Percentiles rank a stretch among this genome's conserved stretches.
Evolutionary conservation across 1,284 basidiomycete species (phyloP).

Genomic region (Trichosporon coremiiforme): DNA sequence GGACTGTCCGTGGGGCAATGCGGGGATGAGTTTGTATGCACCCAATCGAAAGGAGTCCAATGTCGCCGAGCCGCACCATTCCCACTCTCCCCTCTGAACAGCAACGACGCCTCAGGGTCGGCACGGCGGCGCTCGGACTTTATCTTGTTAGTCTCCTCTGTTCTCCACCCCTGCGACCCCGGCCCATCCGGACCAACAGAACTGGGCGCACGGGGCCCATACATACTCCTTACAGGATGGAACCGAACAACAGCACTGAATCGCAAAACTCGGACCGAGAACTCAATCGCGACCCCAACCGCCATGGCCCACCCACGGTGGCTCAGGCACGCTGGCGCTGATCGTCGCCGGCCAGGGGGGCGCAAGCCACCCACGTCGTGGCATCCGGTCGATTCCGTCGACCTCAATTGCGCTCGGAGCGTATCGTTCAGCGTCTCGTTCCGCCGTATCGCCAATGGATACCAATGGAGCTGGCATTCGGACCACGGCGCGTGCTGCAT

Average conservation of each 20-base stretch:
- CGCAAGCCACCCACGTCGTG: neutral
- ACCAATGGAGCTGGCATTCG: neutral
- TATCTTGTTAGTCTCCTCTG: neutral
- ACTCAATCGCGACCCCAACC: neutral
- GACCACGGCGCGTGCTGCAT: conserved; percentile 1
- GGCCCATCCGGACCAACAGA: neutral
- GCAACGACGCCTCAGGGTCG: neutral
- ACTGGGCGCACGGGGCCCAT: neutral
- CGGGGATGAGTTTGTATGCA: neutral
- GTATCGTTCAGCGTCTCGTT: neutral
- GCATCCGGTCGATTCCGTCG: conserved; percentile 10
- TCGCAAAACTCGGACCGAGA: neutral
- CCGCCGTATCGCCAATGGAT: neutral
- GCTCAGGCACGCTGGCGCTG: conserved; percentile 11
- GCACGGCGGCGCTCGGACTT: conserved; percentile 9
- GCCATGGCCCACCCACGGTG: neutral
- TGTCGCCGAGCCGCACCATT: neutral
- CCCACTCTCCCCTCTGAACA: no score
- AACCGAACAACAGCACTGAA: neutral
- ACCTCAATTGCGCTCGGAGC: neutral
- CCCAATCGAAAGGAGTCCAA: no score
- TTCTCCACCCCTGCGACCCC: neutral
- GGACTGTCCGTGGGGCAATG: neutral
- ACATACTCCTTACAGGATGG: neutral
- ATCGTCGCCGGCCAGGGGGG: neutral